Evolutionary conservation across 768 basidiomycete species (phyloP).

Genomic region (Leccinum ochraceum): DNA sequence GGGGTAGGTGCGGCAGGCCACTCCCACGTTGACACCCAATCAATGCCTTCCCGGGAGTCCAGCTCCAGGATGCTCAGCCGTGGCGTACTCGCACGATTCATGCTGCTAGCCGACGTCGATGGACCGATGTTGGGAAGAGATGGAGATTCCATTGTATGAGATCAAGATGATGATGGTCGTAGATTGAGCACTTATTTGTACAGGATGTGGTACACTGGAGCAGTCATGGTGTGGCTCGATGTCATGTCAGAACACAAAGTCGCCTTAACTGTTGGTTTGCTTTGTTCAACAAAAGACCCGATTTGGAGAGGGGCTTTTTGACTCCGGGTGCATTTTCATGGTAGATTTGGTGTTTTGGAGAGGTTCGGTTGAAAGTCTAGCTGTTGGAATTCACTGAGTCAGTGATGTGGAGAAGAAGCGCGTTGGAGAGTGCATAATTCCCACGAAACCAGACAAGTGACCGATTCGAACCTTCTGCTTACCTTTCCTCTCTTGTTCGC

Average conservation of each 20-base stretch:
- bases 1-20: not conserved
- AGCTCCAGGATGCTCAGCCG: not conserved
- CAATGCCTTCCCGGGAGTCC: not conserved
- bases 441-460: not conserved
- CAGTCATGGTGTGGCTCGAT: not conserved
- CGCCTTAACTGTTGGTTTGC: not conserved
- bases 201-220: not conserved
- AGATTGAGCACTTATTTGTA: not conserved
- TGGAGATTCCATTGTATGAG: not conserved
- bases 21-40: not conserved
- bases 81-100: not conserved
- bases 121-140: not conserved
- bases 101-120: not conserved
- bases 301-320: not conserved
- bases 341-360: not conserved
- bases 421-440: not conserved
- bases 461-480: too few relatives aligned
- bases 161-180: not conserved
- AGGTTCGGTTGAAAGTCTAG: not conserved
- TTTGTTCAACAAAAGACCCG: not conserved
- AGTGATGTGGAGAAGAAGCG: not conserved
- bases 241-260: not conserved
- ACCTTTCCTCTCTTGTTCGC: not conserved
- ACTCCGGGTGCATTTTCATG: not conserved
- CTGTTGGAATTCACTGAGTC: not conserved